These are phyloP conservation scores for Yarrowia sp. DNA, from an alignment of 805 yeast species.

Conservation along the genomic window DNA sequence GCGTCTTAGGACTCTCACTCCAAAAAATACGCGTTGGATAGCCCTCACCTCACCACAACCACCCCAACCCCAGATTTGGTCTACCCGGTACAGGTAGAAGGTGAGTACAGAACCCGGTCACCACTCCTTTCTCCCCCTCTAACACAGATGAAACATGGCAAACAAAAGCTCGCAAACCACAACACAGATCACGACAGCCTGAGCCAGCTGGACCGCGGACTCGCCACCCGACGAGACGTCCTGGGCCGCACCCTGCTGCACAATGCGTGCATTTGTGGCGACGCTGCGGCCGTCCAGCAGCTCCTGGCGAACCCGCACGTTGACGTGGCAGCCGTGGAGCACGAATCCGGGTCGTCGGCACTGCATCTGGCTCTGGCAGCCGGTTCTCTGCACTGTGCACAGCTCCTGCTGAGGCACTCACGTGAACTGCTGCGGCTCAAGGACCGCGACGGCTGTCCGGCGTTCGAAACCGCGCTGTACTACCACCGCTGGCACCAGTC, in stretches of 20 bases:
- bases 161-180: slow-evolving; percentile 33
- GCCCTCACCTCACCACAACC: slow-evolving; percentile 11
- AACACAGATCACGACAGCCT: slow-evolving; percentile 25
- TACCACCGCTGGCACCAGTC: slow-evolving; percentile 27
- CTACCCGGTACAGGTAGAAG: slow-evolving; percentile 25
- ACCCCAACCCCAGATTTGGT: slow-evolving; percentile 24
- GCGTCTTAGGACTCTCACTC: slow-evolving; percentile 4
- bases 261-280: slow-evolving; percentile 48
- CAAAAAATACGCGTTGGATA: slow-evolving; percentile 22
- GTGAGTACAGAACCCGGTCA: too few species aligned
- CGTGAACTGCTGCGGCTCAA: slow-evolving; percentile 58
- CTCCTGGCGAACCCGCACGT: slow-evolving; percentile 59
- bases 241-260: slow-evolving; percentile 63
- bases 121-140: too few species aligned
- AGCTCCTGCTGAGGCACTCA: slow-evolving; percentile 51
- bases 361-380: slow-evolving; percentile 72
- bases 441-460: slow-evolving; percentile 76
- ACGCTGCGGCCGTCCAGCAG: slow-evolving; percentile 49
- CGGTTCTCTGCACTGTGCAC: slow-evolving; percentile 64
- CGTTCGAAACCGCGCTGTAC: slow-evolving; percentile 61
- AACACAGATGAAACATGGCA: slow-evolving; percentile 37
- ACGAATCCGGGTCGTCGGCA: slow-evolving; percentile 83
- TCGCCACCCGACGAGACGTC: slow-evolving; percentile 59
- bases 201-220: slow-evolving; percentile 49
- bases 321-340: slow-evolving; percentile 60